Base-by-base conservation (phyloP, 1,139 yeast species). In the Nakaseomyces uthaithaninus region DNA sequence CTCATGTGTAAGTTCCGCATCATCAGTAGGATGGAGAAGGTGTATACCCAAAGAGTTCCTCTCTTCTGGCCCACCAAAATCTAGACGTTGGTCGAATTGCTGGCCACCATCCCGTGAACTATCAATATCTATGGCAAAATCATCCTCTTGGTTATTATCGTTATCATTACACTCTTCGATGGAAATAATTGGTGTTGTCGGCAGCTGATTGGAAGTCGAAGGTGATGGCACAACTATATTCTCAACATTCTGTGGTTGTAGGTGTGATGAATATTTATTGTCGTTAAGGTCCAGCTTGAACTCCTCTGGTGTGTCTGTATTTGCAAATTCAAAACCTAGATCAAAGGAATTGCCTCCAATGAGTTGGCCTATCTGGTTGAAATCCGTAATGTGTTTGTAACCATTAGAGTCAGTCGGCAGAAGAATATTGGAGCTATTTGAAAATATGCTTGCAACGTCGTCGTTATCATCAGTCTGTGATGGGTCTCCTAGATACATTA, bases 401-500 rank as follows among this genome's bases (percentile, higher is more conserved):
- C 59, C 59, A 26, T 47, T 41, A 2, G 53, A 43, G 38, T 54
- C 47, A 14, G 50, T 37, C 20, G 58, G 55, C 23, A 52, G 38
- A 27, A 51, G 35, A 28, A 43, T 34, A 30, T 47, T 49, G 10
- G 52, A 48, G 18, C 42, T 46, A 27, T 53, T 49, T 22, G 65
- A 51, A 34, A 52, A 44, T 36, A 63, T 47, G 50, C 63, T 51
- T 45, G 53, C 33, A 11, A 51, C 33, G 36, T 57, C 61, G 37
- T 56, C 60, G 33, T 51, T 41, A 34, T 55, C 58, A 8, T 49
- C 52, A 27, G 50, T 53, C 3, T 51, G 53, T n/a, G 48, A 45
- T 1, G 16, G 35, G 4, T 31, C 35, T 4, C 35, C 35, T 3
- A 31, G 35, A 4, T 31, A 31, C 35, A 31, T 31, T 4, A 31